phyloP scores from a whole-genome alignment of 2,329 filamentous ascomycete genomes.

The Epichloe festucae region DNA sequence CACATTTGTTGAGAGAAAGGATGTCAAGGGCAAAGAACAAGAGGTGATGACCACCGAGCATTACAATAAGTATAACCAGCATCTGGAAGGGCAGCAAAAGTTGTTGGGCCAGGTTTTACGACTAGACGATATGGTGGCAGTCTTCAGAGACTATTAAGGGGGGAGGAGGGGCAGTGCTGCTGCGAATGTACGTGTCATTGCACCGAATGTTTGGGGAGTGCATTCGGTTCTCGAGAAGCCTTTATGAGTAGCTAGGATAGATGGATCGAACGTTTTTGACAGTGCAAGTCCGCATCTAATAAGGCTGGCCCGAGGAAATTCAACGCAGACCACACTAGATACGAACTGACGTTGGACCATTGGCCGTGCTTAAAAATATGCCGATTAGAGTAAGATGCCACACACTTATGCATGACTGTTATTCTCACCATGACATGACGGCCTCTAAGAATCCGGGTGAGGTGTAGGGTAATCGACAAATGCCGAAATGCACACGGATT shows the following conservation, averaged over 20 bases:
- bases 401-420: too few species aligned
- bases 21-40: slow-evolving; percentile 75
- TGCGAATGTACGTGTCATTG: not conserved
- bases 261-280: not conserved
- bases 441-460: too few species aligned
- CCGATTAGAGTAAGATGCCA: too few species aligned
- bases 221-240: not conserved
- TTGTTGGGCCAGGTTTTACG: slow-evolving; percentile 67
- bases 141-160: slow-evolving; percentile 57
- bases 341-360: too few species aligned
- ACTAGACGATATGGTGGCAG: slow-evolving; percentile 72
- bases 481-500: too few species aligned
- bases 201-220: not conserved
- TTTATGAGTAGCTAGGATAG: not conserved
- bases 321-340: too few species aligned
- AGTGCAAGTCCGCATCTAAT: not conserved
- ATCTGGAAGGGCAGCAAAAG: slow-evolving; percentile 55
- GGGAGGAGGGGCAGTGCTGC: not conserved
- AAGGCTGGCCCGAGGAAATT: not conserved
- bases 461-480: not conserved
- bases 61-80: slow-evolving; percentile 46
- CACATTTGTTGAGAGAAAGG: slow-evolving; percentile 69
- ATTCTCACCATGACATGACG: not conserved
- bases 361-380: too few species aligned
- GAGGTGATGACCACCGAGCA: slow-evolving; percentile 66